Conservation (phyloP, 164 flowering plant genomes). For the Chimonanthus salicifolius region DNA sequence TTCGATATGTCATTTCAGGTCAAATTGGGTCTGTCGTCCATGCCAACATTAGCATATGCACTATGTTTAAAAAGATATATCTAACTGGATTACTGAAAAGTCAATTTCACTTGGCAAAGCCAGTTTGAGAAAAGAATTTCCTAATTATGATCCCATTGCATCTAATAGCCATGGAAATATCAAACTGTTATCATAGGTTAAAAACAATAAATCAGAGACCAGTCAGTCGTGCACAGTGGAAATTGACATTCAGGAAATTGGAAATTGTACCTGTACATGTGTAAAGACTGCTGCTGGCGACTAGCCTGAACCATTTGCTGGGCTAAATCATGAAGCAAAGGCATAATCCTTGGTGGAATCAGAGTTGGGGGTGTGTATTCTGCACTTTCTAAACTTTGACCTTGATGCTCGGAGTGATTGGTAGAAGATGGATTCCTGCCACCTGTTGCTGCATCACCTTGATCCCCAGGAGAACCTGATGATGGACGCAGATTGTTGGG, state of each 20-base stretch:
- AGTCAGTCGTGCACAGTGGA: not conserved
- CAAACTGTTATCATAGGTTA: not conserved
- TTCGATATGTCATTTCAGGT: too few relatives aligned
- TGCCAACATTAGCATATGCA: not conserved
- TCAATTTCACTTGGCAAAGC: not conserved
- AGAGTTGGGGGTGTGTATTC: slow-evolving; percentile 74
- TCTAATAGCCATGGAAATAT: not conserved
- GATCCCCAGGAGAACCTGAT: slow-evolving; percentile 53
- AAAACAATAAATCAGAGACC: not conserved
- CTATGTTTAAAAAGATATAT: not conserved
- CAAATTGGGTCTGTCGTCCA: not conserved
- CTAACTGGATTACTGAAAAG: not conserved
- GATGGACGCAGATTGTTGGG: slow-evolving; percentile 77
- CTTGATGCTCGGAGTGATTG: slow-evolving; percentile 39
- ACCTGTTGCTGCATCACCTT: slow-evolving; percentile 24
- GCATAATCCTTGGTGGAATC: slow-evolving; percentile 82
- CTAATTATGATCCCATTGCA: not conserved
- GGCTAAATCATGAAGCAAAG: slow-evolving; percentile 79
- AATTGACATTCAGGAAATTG: not conserved
- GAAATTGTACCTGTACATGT: slow-evolving; percentile 55
- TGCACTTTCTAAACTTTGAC: slow-evolving; percentile 40
- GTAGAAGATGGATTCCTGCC: slow-evolving; percentile 27
- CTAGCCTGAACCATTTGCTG: slow-evolving; percentile 84
- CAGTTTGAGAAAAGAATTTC: not conserved
- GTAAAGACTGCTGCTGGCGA: slow-evolving; percentile 60